Conservation (phyloP, 768 basidiomycete species). For the Cantharellus cinnabarinus region DNA sequence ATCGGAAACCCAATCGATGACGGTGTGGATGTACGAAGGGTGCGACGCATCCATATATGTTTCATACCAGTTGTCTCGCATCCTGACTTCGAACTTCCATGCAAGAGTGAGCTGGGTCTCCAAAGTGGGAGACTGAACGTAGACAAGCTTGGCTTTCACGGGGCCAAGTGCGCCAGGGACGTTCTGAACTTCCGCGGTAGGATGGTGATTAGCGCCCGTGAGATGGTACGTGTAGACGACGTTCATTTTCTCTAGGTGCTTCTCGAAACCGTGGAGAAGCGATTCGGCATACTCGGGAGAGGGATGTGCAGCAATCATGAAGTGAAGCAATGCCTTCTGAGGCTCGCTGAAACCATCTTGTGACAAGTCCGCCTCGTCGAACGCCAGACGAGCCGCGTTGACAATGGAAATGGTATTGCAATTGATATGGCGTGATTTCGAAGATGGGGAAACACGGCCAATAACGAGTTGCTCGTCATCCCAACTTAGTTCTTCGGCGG, state of each 20-base stretch:
- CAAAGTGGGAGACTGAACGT: conserved; percentile 51
- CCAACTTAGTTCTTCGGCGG: background rate
- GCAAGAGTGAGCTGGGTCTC: conserved; percentile 45
- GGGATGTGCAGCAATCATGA: conserved; percentile 59
- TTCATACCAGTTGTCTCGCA: conserved; percentile 94
- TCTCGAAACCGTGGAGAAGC: too few species aligned
- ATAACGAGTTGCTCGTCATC: background rate
- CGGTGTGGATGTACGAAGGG: conserved; percentile 68
- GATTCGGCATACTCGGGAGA: conserved; percentile 23
- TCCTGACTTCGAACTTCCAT: conserved; percentile 88
- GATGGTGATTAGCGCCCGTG: background rate
- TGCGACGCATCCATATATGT: conserved; percentile 51
- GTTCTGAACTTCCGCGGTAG: conserved; percentile 28
- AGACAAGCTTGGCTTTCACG: conserved; percentile 61
- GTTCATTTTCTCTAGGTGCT: too few species aligned
- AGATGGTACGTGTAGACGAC: too few species aligned
- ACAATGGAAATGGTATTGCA: conserved; percentile 4
- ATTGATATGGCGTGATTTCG: conserved; percentile 6
- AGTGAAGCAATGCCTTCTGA: conserved; percentile 46
- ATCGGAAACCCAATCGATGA: conserved; percentile 90
- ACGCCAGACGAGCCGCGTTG: background rate
- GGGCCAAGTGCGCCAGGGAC: conserved; percentile 64
- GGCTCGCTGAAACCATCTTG: conserved; percentile 13
- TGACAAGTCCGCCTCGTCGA: background rate
- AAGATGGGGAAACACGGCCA: background rate